phyloP scores from a whole-genome alignment of 2,329 filamentous ascomycete species.

The Paracorniculantispora psalliotae region DNA sequence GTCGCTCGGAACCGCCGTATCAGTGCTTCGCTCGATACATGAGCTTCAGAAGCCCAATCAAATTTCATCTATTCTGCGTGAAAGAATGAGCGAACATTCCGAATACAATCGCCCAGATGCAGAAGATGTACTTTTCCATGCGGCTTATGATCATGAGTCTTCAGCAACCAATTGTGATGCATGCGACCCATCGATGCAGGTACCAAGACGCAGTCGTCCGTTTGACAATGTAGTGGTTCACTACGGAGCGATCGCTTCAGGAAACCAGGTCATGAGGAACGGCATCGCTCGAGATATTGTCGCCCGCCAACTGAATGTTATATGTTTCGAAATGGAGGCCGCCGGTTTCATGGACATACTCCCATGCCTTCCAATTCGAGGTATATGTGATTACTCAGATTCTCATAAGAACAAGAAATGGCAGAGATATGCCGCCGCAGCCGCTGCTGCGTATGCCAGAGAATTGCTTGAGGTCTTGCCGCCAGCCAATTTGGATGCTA shows the following conservation, averaged over 20 bases:
- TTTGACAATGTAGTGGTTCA: constrained; percentile 5
- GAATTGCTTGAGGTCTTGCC: not conserved
- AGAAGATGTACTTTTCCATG: constrained; percentile 6
- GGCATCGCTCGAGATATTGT: constrained; percentile 5
- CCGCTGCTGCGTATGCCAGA: constrained; percentile 24
- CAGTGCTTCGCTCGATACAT: constrained; percentile 8
- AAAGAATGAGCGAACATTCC: accelerated
- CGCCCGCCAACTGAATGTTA: constrained; percentile 10
- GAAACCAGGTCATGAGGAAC: constrained; percentile 14
- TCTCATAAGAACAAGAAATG: constrained; percentile 33
- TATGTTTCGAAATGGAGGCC: constrained; percentile 27
- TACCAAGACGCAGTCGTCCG: not conserved
- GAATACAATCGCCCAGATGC: not conserved
- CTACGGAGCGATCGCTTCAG: constrained; percentile 18
- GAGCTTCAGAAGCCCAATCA: not conserved
- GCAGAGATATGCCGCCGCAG: constrained; percentile 31
- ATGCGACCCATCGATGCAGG: constrained; percentile 10
- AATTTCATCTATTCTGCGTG: not conserved
- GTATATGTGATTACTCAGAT: constrained; percentile 36
- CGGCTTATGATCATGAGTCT: not conserved
- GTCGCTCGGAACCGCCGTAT: constrained; percentile 10
- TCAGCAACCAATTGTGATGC: not conserved
- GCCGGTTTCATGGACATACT: constrained; percentile 23
- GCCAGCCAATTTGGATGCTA: not conserved
- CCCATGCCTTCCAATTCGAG: constrained; percentile 30